Evolutionary conservation across 169 alveolate species (phyloP).

Genomic region (Perkinsus marinus): DNA sequence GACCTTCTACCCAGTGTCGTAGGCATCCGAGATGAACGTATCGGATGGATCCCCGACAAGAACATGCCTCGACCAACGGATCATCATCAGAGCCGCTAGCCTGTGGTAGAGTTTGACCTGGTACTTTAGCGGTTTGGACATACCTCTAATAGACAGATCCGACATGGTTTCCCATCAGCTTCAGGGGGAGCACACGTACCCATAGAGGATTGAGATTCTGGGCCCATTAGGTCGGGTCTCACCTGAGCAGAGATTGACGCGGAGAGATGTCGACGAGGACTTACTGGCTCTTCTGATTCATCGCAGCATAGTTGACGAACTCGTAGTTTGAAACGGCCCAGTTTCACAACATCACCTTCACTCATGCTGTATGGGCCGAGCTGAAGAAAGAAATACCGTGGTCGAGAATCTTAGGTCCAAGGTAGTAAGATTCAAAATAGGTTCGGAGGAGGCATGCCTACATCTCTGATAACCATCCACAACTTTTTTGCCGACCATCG

Average conservation of each 20-base stretch:
- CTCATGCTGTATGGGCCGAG: slow-evolving; percentile 44
- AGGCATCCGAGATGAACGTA: slow-evolving; percentile 85
- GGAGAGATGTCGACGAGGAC: not conserved
- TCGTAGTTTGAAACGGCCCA: slow-evolving; percentile 77
- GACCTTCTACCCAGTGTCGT: slow-evolving; percentile 80
- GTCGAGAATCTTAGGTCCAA: not conserved
- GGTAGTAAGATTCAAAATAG: not conserved
- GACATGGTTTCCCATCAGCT: not conserved
- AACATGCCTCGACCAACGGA: slow-evolving; percentile 80
- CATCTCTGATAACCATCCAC: slow-evolving; percentile 73
- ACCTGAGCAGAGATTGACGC: not conserved
- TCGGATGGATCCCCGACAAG: slow-evolving; percentile 79
- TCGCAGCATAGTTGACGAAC: slow-evolving; percentile 54
- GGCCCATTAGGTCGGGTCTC: not conserved
- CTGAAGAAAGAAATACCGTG: not conserved
- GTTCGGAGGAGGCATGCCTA: slow-evolving; percentile 17
- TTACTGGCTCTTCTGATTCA: slow-evolving; percentile 49
- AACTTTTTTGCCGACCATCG: slow-evolving; percentile 57
- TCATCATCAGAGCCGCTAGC: slow-evolving; percentile 18
- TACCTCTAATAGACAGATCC: not conserved
- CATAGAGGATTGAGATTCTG: not conserved
- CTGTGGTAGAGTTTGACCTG: not conserved
- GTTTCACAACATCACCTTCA: slow-evolving; percentile 76
- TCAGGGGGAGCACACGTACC: not conserved
- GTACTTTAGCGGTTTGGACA: not conserved